Percentiles rank a stretch among this genome's conserved stretches.
Conservation (phyloP, 208 protist genomes). For the Phytomonas francai region DNA sequence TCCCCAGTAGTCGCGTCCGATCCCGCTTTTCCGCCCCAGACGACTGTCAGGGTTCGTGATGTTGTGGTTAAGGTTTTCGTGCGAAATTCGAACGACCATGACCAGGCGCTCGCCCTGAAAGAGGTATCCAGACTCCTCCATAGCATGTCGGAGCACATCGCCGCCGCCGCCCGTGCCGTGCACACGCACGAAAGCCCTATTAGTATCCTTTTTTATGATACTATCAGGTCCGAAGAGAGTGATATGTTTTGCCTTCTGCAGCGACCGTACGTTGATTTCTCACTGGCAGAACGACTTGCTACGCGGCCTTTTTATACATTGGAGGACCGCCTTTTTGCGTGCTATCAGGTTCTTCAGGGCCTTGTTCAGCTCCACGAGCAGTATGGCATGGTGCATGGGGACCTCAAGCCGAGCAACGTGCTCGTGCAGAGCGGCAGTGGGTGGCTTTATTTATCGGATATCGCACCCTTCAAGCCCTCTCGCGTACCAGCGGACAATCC, state of each 20-base stretch:
- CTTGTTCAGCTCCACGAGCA: slow-evolving; percentile 66
- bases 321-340: slow-evolving; percentile 41
- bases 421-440: slow-evolving; percentile 59
- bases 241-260: slow-evolving; percentile 52
- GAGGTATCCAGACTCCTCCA: slow-evolving; percentile 23
- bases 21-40: background rate
- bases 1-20: background rate
- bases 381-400: slow-evolving; percentile 74
- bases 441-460: slow-evolving; percentile 72
- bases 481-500: slow-evolving; percentile 60
- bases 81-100: slow-evolving; percentile 23
- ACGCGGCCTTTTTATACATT: slow-evolving; percentile 44
- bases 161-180: slow-evolving; percentile 25
- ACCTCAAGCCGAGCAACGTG: slow-evolving; percentile 88
- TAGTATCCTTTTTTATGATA: slow-evolving; percentile 18
- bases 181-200: slow-evolving; percentile 1
- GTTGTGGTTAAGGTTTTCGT: slow-evolving; percentile 77
- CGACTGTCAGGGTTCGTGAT: slow-evolving; percentile 16
- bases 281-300: slow-evolving; percentile 66
- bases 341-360: slow-evolving; percentile 65
- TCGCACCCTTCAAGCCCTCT: slow-evolving; percentile 82
- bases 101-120: slow-evolving; percentile 35
- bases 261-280: slow-evolving; percentile 65
- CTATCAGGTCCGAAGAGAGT: slow-evolving; percentile 15
- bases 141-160: slow-evolving; percentile 27